These are phyloP conservation scores for Candida takata DNA, from an alignment of 805 yeast genomes.

Conservation along the genomic window DNA sequence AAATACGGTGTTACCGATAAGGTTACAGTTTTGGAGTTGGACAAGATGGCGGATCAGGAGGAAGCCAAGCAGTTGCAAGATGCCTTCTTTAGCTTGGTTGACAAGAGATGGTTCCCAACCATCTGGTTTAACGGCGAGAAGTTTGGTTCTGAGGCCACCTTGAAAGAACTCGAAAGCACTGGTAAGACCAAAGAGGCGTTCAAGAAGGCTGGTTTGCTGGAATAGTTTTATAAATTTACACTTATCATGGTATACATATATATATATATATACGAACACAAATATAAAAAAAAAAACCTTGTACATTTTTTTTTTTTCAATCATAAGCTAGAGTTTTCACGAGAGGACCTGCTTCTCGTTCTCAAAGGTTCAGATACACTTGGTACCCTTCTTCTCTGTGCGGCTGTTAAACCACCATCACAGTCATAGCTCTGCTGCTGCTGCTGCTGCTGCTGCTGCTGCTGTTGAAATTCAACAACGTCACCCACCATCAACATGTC, in stretches of 20 bases:
- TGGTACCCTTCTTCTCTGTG: conserved; percentile 24
- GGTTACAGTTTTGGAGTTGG: conserved; percentile 53
- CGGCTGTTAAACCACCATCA: conserved; percentile 11
- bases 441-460: too few relatives aligned
- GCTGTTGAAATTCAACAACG: too few relatives aligned
- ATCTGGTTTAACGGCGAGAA: conserved; percentile 52
- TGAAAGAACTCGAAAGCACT: conserved; percentile 25
- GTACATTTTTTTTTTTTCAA: too few relatives aligned
- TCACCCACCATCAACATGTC: too few relatives aligned
- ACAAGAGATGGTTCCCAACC: conserved; percentile 65
- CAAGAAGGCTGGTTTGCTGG: conserved; percentile 17
- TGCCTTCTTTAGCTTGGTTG: conserved; percentile 49
- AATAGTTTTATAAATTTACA: not conserved
- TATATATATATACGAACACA: too few relatives aligned
- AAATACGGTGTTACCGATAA: conserved; percentile 44
- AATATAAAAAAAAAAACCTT: too few relatives aligned
- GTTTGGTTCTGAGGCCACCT: conserved; percentile 50
- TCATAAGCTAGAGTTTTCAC: conserved; percentile 23
- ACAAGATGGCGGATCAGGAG: conserved; percentile 36
- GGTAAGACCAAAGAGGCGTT: conserved; percentile 20
- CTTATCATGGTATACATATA: too few relatives aligned
- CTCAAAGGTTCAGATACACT: conserved; percentile 21
- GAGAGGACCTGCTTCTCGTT: conserved; percentile 23
- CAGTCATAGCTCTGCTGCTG: too few relatives aligned
- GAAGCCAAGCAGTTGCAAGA: conserved; percentile 48